A percentile compares a stretch with the other conserved stretches of the same genome.
Evolutionary conservation across 805 yeast genomes (phyloP).

Genomic region (Wickerhamomyces pijperi): DNA sequence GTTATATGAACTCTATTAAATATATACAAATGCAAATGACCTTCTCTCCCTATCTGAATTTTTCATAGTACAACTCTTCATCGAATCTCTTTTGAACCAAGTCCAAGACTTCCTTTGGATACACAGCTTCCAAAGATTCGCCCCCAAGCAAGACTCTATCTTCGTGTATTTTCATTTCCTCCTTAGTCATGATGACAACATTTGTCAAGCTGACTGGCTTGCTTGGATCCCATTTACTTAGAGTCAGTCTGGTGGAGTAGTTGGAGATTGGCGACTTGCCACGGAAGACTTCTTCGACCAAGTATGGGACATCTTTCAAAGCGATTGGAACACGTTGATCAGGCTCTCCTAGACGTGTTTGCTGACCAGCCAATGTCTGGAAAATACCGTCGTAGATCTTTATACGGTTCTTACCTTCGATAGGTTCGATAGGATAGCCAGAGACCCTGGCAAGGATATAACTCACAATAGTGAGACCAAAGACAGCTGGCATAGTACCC

Average conservation of each 20-base stretch:
- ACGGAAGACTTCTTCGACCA: conserved; percentile 84
- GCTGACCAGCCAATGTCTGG: conserved; percentile 81
- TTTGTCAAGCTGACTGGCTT: conserved; percentile 61
- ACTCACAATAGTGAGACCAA: conserved; percentile 85
- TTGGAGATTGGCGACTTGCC: conserved; percentile 87
- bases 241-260: conserved; percentile 64
- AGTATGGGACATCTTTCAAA: conserved; percentile 62
- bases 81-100: conserved; percentile 51
- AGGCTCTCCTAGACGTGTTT: conserved; percentile 58
- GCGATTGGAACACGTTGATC: conserved; percentile 73
- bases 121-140: conserved; percentile 52
- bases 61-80: conserved; percentile 68
- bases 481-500: conserved; percentile 95
- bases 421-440: conserved; percentile 85
- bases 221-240: conserved; percentile 76
- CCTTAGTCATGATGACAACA: conserved; percentile 78
- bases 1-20: too few species aligned
- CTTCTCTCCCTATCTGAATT: conserved; percentile 25
- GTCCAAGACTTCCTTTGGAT: conserved; percentile 44
- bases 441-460: conserved; percentile 68
- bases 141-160: conserved; percentile 59
- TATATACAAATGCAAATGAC: too few species aligned
- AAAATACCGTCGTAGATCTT: conserved; percentile 77
- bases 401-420: conserved; percentile 80
- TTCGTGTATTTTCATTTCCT: conserved; percentile 79